Evolutionary conservation across 169 alveolate species (phyloP).

Genomic region (Plasmodium gonderi): DNA sequence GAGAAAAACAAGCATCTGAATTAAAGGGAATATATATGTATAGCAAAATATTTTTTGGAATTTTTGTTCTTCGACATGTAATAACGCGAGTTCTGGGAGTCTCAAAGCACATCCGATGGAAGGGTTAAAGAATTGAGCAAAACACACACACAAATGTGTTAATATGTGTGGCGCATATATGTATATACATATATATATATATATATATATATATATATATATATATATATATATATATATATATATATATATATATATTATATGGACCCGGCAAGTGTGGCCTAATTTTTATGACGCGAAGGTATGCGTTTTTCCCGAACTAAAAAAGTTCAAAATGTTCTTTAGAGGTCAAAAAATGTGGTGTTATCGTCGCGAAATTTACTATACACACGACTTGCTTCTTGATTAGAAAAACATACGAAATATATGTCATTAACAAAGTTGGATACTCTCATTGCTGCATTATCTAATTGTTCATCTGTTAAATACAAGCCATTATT

Average conservation of each 20-base stretch:
- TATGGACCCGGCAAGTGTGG: not conserved
- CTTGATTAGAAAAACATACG: not conserved
- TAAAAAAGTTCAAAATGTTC: not conserved
- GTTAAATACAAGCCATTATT: not conserved
- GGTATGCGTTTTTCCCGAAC: not conserved
- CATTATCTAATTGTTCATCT: not conserved
- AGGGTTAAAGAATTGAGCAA: not conserved
- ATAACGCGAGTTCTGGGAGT: not conserved
- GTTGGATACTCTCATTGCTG: slow-evolving; percentile 19
- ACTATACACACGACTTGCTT: not conserved
- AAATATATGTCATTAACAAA: slow-evolving; percentile 15
- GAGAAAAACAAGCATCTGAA: not conserved
- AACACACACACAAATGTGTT: no score
- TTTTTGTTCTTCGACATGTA: not conserved
- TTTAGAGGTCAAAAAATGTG: not conserved
- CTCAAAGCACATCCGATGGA: not conserved
- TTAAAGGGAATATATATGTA: not conserved
- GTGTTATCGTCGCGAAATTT: not conserved
- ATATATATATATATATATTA: not conserved
- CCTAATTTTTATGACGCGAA: not conserved
- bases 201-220: not conserved
- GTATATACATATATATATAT: not conserved
- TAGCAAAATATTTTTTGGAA: not conserved
- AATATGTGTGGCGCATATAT: no score
- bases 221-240: not conserved